phyloP scores from a whole-genome alignment of 495 filamentous ascomycete species.

The Mytilinidion resinicola region DNA sequence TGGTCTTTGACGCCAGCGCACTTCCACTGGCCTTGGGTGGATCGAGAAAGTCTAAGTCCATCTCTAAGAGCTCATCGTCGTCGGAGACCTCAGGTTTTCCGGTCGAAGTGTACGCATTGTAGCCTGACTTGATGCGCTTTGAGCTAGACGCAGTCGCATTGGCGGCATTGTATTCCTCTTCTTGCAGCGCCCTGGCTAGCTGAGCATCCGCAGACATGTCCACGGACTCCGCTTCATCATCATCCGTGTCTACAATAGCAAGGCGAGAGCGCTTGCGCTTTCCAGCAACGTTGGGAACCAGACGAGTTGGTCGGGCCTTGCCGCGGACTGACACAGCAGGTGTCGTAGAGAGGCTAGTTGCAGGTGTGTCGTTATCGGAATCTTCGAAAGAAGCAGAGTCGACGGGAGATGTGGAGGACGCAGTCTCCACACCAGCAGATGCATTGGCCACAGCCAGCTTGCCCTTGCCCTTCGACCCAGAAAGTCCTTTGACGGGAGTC shows the following conservation, averaged over 20 bases:
- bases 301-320: conserved; percentile 29
- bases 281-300: conserved; percentile 2
- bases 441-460: conserved; percentile 2
- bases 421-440: conserved; percentile 2
- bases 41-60: not conserved
- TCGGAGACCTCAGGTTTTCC: conserved; percentile 13
- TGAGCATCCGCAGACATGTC: conserved; percentile 45
- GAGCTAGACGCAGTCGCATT: conserved; percentile 7
- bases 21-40: not conserved
- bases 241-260: conserved; percentile 37
- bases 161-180: conserved; percentile 48
- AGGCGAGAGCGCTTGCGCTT: conserved; percentile 24
- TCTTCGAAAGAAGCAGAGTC: conserved; percentile 39
- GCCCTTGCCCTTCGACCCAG: not conserved
- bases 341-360: conserved; percentile 63
- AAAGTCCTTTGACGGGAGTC: not conserved
- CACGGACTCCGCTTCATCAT: conserved; percentile 33
- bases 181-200: conserved; percentile 55
- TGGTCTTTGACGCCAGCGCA: conserved; percentile 4
- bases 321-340: conserved; percentile 36
- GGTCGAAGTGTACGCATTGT: conserved; percentile 4
- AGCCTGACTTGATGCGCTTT: conserved; percentile 28
- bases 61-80: not conserved
- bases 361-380: conserved; percentile 65
- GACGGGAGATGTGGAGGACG: conserved; percentile 26